phyloP scores from a whole-genome alignment of 768 basidiomycete species.

The Kondoa malvinella region DNA sequence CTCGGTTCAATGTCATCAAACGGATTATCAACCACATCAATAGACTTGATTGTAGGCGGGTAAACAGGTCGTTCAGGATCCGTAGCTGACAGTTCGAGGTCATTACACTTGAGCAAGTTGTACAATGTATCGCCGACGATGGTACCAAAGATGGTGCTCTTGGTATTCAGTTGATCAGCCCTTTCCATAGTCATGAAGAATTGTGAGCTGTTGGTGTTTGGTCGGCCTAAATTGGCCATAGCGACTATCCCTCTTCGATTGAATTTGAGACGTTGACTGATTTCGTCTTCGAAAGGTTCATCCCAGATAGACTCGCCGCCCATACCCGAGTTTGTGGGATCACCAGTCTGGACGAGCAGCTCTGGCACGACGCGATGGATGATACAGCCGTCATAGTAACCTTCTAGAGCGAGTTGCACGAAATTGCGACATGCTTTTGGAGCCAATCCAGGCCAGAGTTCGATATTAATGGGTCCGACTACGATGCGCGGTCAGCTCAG shows the following conservation, averaged over 20 bases:
- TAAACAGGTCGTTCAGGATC: slow-evolving; percentile 62
- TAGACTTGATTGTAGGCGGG: slow-evolving; percentile 73
- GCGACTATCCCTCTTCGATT: slow-evolving; percentile 76
- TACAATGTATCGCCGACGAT: slow-evolving; percentile 61
- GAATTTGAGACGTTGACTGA: slow-evolving; percentile 77
- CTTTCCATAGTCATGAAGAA: slow-evolving; percentile 71
- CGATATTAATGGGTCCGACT: slow-evolving; percentile 21
- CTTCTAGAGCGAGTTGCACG: slow-evolving; percentile 26
- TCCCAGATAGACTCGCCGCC: slow-evolving; percentile 94
- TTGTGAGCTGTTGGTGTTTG: slow-evolving; percentile 82
- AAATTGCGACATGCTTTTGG: slow-evolving; percentile 66
- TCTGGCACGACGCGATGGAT: slow-evolving; percentile 86
- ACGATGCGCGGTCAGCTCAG: too few relatives aligned
- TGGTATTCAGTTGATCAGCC: slow-evolving; percentile 59
- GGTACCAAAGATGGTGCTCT: slow-evolving; percentile 88
- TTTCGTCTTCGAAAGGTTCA: slow-evolving; percentile 73
- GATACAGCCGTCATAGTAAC: slow-evolving; percentile 89
- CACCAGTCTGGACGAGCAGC: slow-evolving; percentile 89
- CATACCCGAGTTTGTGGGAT: slow-evolving; percentile 71
- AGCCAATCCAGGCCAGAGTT: slow-evolving; percentile 47
- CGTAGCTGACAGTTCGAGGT: slow-evolving; percentile 46
- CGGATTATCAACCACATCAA: slow-evolving; percentile 78
- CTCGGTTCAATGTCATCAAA: slow-evolving; percentile 89
- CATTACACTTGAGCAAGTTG: slow-evolving; percentile 41
- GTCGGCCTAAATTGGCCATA: slow-evolving; percentile 73